Conservation (phyloP, 1,284 basidiomycete genomes). For the Cryptococcus sp. region DNA sequence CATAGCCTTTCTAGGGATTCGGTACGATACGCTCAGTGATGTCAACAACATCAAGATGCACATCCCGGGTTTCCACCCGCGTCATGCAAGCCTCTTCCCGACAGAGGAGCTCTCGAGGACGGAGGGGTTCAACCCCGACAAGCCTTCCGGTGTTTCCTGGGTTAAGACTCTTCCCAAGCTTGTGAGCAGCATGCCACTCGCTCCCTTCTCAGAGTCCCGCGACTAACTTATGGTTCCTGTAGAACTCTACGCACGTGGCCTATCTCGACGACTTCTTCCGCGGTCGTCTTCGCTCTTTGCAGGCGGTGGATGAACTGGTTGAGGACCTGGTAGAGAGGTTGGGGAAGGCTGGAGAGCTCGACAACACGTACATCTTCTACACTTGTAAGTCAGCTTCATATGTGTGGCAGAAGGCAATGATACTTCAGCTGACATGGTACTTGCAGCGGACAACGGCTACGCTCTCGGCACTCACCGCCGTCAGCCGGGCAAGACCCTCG, state of each 20-base stretch:
- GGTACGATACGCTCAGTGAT: not conserved
- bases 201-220: not conserved
- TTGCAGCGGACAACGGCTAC: constrained; percentile 38
- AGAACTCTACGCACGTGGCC: constrained; percentile 31
- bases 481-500: constrained; percentile 41
- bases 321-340: constrained; percentile 33
- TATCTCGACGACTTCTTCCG: constrained; percentile 46
- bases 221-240: not conserved
- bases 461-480: constrained; percentile 38
- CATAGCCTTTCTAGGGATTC: not conserved
- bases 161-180: constrained; percentile 30
- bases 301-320: constrained; percentile 42
- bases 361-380: constrained; percentile 43
- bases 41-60: not conserved
- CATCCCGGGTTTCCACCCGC: constrained; percentile 19
- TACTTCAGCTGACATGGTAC: not conserved
- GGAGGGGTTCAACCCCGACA: constrained; percentile 31
- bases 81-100: constrained; percentile 31
- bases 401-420: no score
- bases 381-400: constrained; percentile 16
- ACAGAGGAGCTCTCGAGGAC: constrained; percentile 18
- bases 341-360: constrained; percentile 27
- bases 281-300: constrained; percentile 28
- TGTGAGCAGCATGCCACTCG: constrained; percentile 24
- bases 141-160: constrained; percentile 35